A percentile compares a stretch with the other conserved stretches of the same genome.
phyloP scores from a whole-genome alignment of 2,329 filamentous ascomycete species.

The Cyclaneusma minus region DNA sequence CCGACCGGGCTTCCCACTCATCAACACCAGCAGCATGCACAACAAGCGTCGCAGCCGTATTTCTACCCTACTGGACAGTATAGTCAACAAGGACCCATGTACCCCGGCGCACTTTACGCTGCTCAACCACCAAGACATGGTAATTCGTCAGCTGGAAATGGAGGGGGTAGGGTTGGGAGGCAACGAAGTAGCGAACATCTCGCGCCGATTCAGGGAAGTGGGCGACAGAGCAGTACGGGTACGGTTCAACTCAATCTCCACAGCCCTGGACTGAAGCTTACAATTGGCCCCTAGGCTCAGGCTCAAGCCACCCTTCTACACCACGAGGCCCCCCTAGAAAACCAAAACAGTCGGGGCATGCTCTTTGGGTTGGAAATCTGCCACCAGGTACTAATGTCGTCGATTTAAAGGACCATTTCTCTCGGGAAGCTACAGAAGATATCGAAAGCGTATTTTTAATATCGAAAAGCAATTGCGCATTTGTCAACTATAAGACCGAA shows the following conservation, averaged over 20 bases:
- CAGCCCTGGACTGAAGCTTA: too few species aligned
- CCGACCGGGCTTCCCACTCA: too few species aligned
- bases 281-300: too few species aligned
- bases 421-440: conserved; percentile 54
- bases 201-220: too few species aligned
- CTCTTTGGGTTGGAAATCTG: conserved; percentile 91
- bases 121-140: too few species aligned
- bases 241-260: too few species aligned
- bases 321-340: conserved; percentile 51
- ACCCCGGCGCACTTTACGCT: conserved; percentile 5
- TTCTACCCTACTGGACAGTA: conserved; percentile 13
- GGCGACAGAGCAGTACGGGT: too few species aligned
- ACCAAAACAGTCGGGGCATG: conserved; percentile 61
- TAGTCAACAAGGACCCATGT: conserved; percentile 9
- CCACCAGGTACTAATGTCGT: conserved; percentile 71
- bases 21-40: conserved; percentile 6
- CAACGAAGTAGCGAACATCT: too few species aligned
- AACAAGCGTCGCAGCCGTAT: conserved; percentile 10
- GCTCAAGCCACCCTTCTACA: conserved; percentile 14
- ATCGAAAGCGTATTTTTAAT: conserved; percentile 88
- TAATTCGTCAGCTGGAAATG: too few species aligned
- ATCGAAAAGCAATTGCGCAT: conserved; percentile 92
- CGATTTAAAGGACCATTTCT: conserved; percentile 82
- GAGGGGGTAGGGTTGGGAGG: too few species aligned
- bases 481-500: conserved; percentile 87